phyloP scores from a whole-genome alignment of 2,329 filamentous ascomycete species.

The Beauveria sp. region DNA sequence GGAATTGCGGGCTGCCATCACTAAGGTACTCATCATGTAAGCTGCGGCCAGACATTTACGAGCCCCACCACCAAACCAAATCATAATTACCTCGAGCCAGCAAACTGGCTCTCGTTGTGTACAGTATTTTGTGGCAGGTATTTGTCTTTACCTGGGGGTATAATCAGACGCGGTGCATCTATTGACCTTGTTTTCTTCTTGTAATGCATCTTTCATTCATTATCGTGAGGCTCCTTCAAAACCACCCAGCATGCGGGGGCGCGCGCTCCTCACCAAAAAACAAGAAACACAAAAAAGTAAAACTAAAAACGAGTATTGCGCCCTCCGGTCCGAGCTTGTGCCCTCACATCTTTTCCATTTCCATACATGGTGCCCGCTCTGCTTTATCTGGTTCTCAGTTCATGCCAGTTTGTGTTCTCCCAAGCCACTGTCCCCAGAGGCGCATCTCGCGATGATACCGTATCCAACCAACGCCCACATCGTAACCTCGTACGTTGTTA shows the following conservation, averaged over 20 bases:
- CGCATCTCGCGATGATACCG: background rate
- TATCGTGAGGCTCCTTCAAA: constrained; percentile 4
- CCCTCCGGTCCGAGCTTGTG: background rate
- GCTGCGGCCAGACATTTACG: background rate
- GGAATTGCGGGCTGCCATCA: background rate
- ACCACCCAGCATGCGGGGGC: background rate
- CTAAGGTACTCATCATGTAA: background rate
- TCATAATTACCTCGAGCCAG: background rate
- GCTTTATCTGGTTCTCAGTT: background rate
- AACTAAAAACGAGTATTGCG: background rate
- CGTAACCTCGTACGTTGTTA: constrained; percentile 4
- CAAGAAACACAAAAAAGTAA: background rate
- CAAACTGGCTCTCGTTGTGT: background rate
- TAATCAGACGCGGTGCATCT: background rate
- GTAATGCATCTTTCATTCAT: constrained; percentile 4
- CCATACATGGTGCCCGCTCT: background rate
- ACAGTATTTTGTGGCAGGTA: background rate
- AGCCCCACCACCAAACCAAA: background rate
- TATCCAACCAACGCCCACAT: constrained; percentile 6
- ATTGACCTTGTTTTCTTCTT: background rate
- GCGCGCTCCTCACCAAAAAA: background rate
- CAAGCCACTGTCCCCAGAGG: background rate
- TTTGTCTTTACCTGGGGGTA: too few species aligned
- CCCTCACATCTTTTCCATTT: background rate
- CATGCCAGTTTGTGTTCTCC: background rate